A percentile compares a stretch with the other conserved stretches of the same genome.
Conservation (phyloP, 192 early-diverging fungal genomes). For the Nowakowskiella sp. region DNA sequence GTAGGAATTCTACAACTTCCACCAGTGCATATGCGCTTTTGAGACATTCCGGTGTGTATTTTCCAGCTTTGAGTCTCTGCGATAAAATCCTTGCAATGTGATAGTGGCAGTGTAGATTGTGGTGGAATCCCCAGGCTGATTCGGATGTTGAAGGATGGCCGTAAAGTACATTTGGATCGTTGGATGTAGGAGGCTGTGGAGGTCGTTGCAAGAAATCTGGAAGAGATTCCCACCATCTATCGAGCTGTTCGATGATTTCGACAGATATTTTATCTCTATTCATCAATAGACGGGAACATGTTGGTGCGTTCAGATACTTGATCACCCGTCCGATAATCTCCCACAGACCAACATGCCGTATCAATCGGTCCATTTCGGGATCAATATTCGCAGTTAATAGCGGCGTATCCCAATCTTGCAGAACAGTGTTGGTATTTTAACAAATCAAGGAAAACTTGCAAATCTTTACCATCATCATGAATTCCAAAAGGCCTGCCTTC, state of each 20-base stretch:
- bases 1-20: slow-evolving; percentile 25
- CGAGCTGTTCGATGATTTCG: slow-evolving; percentile 24
- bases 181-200: slow-evolving; percentile 4
- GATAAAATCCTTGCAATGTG: slow-evolving; percentile 34
- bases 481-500: slow-evolving; percentile 42
- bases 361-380: slow-evolving; percentile 18
- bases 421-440: neutral
- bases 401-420: slow-evolving; percentile 41
- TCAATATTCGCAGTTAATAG: slow-evolving; percentile 18
- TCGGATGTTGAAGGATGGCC: neutral
- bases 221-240: slow-evolving; percentile 18
- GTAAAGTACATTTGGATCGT: neutral
- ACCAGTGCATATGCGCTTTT: slow-evolving; percentile 22
- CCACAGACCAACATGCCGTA: slow-evolving; percentile 36
- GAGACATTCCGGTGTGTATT: slow-evolving; percentile 20
- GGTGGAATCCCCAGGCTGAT: slow-evolving; percentile 33
- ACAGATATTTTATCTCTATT: slow-evolving; percentile 9
- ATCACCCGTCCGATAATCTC: slow-evolving; percentile 37
- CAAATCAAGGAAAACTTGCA: neutral
- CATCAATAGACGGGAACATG: slow-evolving; percentile 8
- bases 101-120: slow-evolving; percentile 34
- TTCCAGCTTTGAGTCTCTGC: slow-evolving; percentile 24
- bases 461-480: slow-evolving; percentile 33
- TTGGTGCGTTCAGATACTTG: slow-evolving; percentile 35
- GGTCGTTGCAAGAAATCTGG: slow-evolving; percentile 16